These are phyloP conservation scores for Chaetothyriales sp. DNA, from an alignment of 2,329 filamentous ascomycete species.

Conservation along the genomic window DNA sequence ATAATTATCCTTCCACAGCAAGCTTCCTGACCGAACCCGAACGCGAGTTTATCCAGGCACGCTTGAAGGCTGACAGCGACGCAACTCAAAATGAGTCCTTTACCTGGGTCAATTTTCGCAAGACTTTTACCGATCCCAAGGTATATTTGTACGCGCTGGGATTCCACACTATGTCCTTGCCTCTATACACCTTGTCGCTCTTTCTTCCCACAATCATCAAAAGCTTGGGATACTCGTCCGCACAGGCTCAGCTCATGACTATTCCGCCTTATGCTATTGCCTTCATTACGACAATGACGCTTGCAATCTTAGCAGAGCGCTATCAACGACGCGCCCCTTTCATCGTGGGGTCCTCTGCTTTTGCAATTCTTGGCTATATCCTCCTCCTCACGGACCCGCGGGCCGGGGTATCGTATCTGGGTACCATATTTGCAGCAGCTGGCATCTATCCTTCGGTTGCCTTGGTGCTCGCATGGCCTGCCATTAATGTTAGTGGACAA, in stretches of 20 bases:
- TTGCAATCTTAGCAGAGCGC: constrained; percentile 47
- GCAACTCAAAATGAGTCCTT: constrained; percentile 54
- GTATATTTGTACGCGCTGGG: constrained; percentile 57
- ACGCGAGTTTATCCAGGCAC: constrained; percentile 42
- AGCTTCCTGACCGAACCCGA: constrained; percentile 34
- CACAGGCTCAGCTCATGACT: constrained; percentile 38
- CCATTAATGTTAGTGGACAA: constrained; percentile 56
- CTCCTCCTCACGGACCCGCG: constrained; percentile 40
- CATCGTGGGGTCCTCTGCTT: constrained; percentile 41
- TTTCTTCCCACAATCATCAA: constrained; percentile 31
- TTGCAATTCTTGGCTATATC: constrained; percentile 49
- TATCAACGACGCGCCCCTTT: constrained; percentile 45
- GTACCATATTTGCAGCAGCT: constrained; percentile 48
- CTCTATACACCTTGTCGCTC: constrained; percentile 26
- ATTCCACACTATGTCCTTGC: constrained; percentile 60
- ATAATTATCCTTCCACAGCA: constrained; percentile 29
- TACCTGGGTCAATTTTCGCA: constrained; percentile 48
- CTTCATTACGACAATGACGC: constrained; percentile 41
- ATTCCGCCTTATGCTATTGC: constrained; percentile 51
- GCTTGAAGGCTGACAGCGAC: constrained; percentile 53
- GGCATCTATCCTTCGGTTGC: constrained; percentile 50
- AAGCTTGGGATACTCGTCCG: constrained; percentile 27
- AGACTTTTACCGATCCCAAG: constrained; percentile 52
- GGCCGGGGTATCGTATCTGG: constrained; percentile 44
- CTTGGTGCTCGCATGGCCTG: constrained; percentile 49